Evolutionary conservation across 2,329 filamentous ascomycete species (phyloP), one percentile per base, ranked within the genome.

Genomic region (Claviceps monticola): DNA sequence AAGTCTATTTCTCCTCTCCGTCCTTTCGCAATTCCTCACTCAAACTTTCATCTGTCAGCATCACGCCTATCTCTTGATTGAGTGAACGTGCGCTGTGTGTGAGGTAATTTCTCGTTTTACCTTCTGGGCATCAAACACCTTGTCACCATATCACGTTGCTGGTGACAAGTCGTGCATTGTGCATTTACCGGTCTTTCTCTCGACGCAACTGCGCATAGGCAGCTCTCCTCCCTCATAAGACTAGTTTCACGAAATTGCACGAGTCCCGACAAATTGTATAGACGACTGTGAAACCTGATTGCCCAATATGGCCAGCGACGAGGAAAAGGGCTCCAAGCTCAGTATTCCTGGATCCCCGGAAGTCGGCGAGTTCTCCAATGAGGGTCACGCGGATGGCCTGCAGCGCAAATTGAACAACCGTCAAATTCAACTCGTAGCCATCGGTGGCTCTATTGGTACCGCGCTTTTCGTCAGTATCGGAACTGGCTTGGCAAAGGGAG

Each of bases 401-500:
- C 72, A 76, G 46, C 72, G 75, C 46, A 69, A 70, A 46, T 69
- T 79, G 45, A 69, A 70, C 56, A 78, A 78, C 60, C 69, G 75
- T 50, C 73, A 79, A 57, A 76, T 80, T 58, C 76, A 80, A 62
- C 68, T 80, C 38, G 78, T 80, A 53, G 76, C 76, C 56, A 74
- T 79, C 58, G 77, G 76, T 34, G 76, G 76, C 46, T 76, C 75
- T 51, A 78, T 80, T 55, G 75, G 75, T 51, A 78, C 75, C 3
- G 75, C 75, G 2, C 68, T 82, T 51, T 82, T 82, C 65, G 75
- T 82, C 60, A 78, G 72, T 58, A 83, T 84, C 56, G 79, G 80
- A 52, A 68, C 69, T 56, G 80, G 78, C 44, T 67, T 73, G 21
- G 65, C 65, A 52, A 58, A 58, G n/a, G 71, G 70, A 29, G 71